These are phyloP conservation scores for Cryptococcus sp. DNA, from an alignment of 1,284 basidiomycete genomes.

Conservation along the genomic window DNA sequence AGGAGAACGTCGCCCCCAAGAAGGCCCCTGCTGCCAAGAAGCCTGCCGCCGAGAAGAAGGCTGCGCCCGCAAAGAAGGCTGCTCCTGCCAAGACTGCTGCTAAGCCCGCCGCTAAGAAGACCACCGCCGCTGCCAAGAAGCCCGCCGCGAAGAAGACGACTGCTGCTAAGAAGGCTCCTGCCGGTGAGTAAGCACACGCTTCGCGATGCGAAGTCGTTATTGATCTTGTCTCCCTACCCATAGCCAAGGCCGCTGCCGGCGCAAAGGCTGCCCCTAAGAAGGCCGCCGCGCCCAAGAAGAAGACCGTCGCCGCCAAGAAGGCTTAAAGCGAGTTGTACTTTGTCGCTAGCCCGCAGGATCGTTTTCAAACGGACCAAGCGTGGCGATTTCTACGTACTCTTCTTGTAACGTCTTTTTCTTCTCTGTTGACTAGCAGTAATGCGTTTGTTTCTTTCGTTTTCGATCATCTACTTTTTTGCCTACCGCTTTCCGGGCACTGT, in stretches of 20 bases:
- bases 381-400: no score
- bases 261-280: conserved; percentile 30
- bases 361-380: no score
- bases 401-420: not conserved
- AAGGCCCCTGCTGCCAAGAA: conserved; percentile 48
- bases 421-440: conserved; percentile 1
- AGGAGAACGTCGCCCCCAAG: conserved; percentile 56
- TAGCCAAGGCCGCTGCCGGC: conserved; percentile 5
- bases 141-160: conserved; percentile 16
- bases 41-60: conserved; percentile 34
- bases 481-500: conserved; percentile 11
- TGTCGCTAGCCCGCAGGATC: not conserved
- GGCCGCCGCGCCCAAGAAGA: conserved; percentile 14
- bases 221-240: not conserved
- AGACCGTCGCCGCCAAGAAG: conserved; percentile 46
- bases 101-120: conserved; percentile 56
- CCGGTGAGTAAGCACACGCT: conserved; percentile 2
- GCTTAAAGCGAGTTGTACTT: conserved; percentile 22
- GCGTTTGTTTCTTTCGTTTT: conserved; percentile 19
- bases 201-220: conserved; percentile 39
- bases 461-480: conserved; percentile 15
- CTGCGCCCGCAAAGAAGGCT: conserved; percentile 18
- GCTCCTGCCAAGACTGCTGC: conserved; percentile 25
- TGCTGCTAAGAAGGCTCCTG: conserved; percentile 12
- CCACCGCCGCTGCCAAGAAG: conserved; percentile 39